These are phyloP conservation scores for Thelonectria blattea DNA, from an alignment of 2,329 filamentous ascomycete species.

Conservation along the genomic window DNA sequence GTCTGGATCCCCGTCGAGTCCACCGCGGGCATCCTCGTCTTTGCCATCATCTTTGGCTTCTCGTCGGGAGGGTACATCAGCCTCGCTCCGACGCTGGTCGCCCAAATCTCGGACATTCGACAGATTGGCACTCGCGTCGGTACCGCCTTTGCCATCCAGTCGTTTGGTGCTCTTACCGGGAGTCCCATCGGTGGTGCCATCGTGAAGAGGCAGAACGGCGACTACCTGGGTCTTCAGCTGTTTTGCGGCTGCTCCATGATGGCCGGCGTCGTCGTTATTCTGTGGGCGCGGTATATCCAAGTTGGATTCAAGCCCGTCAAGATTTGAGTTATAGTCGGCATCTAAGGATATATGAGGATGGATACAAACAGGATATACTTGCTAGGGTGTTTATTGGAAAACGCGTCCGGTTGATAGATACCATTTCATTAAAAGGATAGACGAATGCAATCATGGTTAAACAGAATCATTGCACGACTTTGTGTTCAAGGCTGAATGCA, in stretches of 20 bases:
- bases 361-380: background rate
- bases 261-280: slow-evolving; percentile 37
- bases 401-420: too few species aligned
- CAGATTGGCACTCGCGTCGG: slow-evolving; percentile 74
- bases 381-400: background rate
- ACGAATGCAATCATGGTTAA: too few species aligned
- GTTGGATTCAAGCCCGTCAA: slow-evolving; percentile 45
- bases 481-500: too few species aligned
- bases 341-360: background rate
- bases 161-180: slow-evolving; percentile 69
- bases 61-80: slow-evolving; percentile 70
- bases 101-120: slow-evolving; percentile 72
- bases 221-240: slow-evolving; percentile 66
- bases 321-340: slow-evolving; percentile 33
- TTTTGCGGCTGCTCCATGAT: slow-evolving; percentile 65
- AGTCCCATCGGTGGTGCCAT: slow-evolving; percentile 72
- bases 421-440: too few species aligned
- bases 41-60: slow-evolving; percentile 73
- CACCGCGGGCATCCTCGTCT: slow-evolving; percentile 66
- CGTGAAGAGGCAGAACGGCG: slow-evolving; percentile 56
- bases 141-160: slow-evolving; percentile 64
- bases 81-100: slow-evolving; percentile 67
- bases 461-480: too few species aligned
- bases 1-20: slow-evolving; percentile 57
- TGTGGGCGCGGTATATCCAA: slow-evolving; percentile 43